A percentile compares a stretch with the other conserved stretches of the same genome.
These are phyloP conservation scores for Pythium brachiatum DNA, from an alignment of 352 stramenopile genomes.

Conservation along the genomic window DNA sequence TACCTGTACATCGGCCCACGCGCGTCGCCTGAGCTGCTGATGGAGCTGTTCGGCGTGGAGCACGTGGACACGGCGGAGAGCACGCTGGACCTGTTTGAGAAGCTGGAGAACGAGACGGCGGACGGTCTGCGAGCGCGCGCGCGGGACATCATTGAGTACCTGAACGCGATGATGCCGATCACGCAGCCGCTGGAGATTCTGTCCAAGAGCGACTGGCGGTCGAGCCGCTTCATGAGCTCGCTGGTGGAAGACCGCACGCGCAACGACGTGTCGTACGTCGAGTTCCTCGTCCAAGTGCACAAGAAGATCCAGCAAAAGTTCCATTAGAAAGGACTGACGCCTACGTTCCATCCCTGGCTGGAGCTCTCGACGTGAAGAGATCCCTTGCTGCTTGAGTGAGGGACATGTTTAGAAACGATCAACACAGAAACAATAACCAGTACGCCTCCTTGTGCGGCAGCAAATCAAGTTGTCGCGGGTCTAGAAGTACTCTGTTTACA, in stretches of 20 bases:
- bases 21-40: slow-evolving; percentile 58
- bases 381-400: neutral
- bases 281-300: slow-evolving; percentile 89
- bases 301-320: slow-evolving; percentile 92
- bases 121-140: slow-evolving; percentile 61
- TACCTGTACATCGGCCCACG: slow-evolving; percentile 88
- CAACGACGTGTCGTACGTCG: slow-evolving; percentile 87
- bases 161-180: slow-evolving; percentile 82
- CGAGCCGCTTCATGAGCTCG: slow-evolving; percentile 80
- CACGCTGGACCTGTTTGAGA: slow-evolving; percentile 68
- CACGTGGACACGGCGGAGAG: slow-evolving; percentile 75
- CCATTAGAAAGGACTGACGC: slow-evolving; percentile 59
- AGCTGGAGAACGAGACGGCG: slow-evolving; percentile 48
- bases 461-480: too few relatives aligned
- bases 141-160: slow-evolving; percentile 69
- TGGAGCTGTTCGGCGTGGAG: slow-evolving; percentile 83
- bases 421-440: neutral
- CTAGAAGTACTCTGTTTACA: too few relatives aligned
- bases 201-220: slow-evolving; percentile 82
- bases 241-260: slow-evolving; percentile 85
- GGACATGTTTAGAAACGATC: neutral
- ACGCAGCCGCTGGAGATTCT: slow-evolving; percentile 82
- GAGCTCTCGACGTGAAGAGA: neutral
- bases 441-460: too few relatives aligned
- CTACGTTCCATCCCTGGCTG: too few relatives aligned